These are phyloP conservation scores for Podospora pseudopauciseta DNA, from an alignment of 495 filamentous ascomycete species.

Conservation along the genomic window DNA sequence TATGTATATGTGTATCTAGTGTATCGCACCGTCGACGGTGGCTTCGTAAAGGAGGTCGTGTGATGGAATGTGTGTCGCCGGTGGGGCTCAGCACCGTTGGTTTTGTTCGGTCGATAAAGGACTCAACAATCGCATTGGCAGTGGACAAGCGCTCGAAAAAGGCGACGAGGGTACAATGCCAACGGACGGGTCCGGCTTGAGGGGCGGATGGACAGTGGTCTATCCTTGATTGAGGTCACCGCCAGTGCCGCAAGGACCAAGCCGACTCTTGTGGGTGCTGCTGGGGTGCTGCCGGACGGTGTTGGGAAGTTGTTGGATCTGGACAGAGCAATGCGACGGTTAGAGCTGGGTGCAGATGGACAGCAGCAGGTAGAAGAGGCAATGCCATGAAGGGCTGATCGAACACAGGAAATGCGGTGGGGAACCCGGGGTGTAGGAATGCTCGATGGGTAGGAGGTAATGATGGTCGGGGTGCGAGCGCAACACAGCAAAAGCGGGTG, in stretches of 20 bases:
- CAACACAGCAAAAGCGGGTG: slow-evolving; percentile 7
- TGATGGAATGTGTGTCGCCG: neutral
- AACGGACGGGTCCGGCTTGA: slow-evolving; percentile 4
- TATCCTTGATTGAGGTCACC: slow-evolving; percentile 24
- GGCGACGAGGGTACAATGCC: slow-evolving; percentile 2
- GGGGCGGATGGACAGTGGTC: slow-evolving; percentile 15
- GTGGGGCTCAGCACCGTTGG: neutral
- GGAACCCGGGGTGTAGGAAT: neutral
- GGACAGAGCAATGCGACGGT: slow-evolving; percentile 4
- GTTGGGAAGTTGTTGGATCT: slow-evolving; percentile 8
- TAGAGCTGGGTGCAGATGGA: neutral
- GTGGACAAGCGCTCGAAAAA: neutral
- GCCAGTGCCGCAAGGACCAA: slow-evolving; percentile 19
- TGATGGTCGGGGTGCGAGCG: slow-evolving; percentile 12
- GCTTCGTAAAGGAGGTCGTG: neutral
- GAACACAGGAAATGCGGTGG: neutral
- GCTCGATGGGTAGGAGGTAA: neutral
- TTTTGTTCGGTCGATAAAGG: neutral
- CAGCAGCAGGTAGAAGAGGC: neutral
- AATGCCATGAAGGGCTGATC: neutral
- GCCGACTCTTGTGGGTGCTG: slow-evolving; percentile 10
- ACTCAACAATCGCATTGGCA: slow-evolving; percentile 1
- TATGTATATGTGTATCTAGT: slow-evolving; percentile 4
- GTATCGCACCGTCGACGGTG: neutral
- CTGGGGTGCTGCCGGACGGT: neutral